Evolutionary conservation across 2,329 filamentous ascomycete genomes (phyloP).

Genomic region (Fusarium compactum): DNA sequence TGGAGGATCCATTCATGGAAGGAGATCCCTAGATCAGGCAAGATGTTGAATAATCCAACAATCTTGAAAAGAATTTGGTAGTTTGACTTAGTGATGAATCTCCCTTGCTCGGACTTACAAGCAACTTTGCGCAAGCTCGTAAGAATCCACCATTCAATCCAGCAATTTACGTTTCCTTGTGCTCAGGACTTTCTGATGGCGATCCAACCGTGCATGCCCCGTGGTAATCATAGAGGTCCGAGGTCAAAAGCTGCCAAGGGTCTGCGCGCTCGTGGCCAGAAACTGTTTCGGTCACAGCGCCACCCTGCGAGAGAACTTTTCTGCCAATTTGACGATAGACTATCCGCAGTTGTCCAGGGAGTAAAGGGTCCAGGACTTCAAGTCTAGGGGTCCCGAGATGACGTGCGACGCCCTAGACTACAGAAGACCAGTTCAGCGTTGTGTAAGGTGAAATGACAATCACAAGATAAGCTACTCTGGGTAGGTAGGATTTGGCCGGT

Average conservation of each 20-base stretch:
- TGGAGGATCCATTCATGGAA: background rate
- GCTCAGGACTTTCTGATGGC: background rate
- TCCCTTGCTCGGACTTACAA: background rate
- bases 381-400: background rate
- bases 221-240: background rate
- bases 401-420: background rate
- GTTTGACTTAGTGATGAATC: background rate
- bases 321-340: background rate
- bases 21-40: background rate
- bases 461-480: background rate
- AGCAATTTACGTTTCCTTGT: background rate
- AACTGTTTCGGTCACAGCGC: slow-evolving; percentile 16
- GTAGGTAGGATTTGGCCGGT: background rate
- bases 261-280: background rate
- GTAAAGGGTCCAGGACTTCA: background rate
- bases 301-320: background rate
- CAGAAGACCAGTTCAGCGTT: background rate
- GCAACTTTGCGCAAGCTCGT: background rate
- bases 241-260: slow-evolving; percentile 1
- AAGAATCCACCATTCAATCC: background rate
- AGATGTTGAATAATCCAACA: background rate
- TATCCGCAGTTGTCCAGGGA: background rate
- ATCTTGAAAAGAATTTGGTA: background rate
- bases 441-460: background rate
- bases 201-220: background rate